phyloP scores from a whole-genome alignment of 495 filamentous ascomycete genomes.

The Polyplosphaeria fusca region DNA sequence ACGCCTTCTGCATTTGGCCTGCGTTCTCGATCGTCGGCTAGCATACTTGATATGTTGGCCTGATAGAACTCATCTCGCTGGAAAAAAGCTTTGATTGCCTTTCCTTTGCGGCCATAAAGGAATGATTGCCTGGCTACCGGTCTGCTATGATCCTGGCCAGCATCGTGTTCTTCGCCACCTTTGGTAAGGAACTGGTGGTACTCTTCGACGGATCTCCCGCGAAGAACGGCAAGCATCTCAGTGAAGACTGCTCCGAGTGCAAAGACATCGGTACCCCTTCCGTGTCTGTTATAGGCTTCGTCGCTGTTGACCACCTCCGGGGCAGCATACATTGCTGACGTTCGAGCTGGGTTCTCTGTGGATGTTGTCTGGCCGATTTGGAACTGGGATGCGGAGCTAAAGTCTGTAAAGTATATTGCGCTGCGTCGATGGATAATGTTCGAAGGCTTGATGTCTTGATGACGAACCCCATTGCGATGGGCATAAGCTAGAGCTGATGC shows the following conservation, averaged over 20 bases:
- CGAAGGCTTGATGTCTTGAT: constrained; percentile 15
- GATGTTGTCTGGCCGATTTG: constrained; percentile 21
- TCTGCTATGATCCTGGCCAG: not conserved
- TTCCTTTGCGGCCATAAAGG: constrained; percentile 4
- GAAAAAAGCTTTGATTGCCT: constrained; percentile 4
- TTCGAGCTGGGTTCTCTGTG: constrained; percentile 25
- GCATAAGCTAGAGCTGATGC: constrained; percentile 2
- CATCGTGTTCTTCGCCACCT: too few relatives aligned
- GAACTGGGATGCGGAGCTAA: constrained; percentile 20
- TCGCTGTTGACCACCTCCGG: constrained; percentile 19
- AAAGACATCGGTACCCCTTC: constrained; percentile 22
- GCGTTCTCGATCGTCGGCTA: constrained; percentile 7
- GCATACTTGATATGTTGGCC: constrained; percentile 2
- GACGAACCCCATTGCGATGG: constrained; percentile 1
- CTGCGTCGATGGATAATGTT: constrained; percentile 4
- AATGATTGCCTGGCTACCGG: constrained; percentile 2
- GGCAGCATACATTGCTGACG: constrained; percentile 24
- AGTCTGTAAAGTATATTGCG: constrained; percentile 10
- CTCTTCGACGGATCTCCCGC: constrained; percentile 8
- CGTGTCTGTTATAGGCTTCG: constrained; percentile 10
- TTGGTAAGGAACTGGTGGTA: constrained; percentile 1
- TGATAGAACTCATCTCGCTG: constrained; percentile 1
- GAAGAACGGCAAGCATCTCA: constrained; percentile 19
- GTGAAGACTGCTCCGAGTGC: constrained; percentile 22
- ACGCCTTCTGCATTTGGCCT: constrained; percentile 7